These are phyloP conservation scores for Globisporangium orthogonon DNA, from an alignment of 352 stramenopile species.

Conservation along the genomic window DNA sequence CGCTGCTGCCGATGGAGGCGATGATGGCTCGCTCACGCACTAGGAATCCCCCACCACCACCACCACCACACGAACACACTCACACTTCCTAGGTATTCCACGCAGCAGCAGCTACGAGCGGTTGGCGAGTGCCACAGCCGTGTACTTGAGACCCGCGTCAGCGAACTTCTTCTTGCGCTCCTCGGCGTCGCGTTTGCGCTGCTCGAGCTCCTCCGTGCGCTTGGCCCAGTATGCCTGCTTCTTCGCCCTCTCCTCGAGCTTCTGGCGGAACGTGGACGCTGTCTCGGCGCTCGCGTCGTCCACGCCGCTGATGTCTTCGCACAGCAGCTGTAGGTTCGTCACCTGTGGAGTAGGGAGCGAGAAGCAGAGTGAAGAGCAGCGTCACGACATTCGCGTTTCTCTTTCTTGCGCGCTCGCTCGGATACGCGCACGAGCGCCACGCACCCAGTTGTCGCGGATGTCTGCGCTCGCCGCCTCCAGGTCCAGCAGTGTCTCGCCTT, in stretches of 20 bases:
- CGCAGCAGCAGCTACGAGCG: conserved; percentile 18
- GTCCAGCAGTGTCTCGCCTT: conserved; percentile 60
- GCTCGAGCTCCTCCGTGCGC: conserved; percentile 67
- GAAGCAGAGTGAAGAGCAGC: not conserved
- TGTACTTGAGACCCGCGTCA: conserved; percentile 75
- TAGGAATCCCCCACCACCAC: no score
- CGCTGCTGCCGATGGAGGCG: no score
- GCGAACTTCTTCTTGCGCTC: conserved; percentile 77
- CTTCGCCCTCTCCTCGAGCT: conserved; percentile 69
- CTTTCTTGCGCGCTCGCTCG: not conserved
- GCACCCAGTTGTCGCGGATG: conserved; percentile 60
- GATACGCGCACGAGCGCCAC: not conserved
- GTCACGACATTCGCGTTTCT: not conserved
- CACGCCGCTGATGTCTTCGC: conserved; percentile 35
- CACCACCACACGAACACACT: not conserved
- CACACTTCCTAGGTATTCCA: no score
- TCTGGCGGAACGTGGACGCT: conserved; percentile 48
- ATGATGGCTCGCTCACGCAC: no score
- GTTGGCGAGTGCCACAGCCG: conserved; percentile 68
- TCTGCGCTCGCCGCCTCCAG: conserved; percentile 63
- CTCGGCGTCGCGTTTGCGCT: conserved; percentile 67
- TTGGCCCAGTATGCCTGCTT: conserved; percentile 78
- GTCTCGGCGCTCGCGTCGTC: conserved; percentile 20
- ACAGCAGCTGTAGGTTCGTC: conserved; percentile 68
- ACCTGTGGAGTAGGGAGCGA: conserved; percentile 18